A percentile compares a stretch with the other conserved stretches of the same genome.
phyloP scores from a whole-genome alignment of 1,284 basidiomycete species.

The Puccinia triticina region DNA sequence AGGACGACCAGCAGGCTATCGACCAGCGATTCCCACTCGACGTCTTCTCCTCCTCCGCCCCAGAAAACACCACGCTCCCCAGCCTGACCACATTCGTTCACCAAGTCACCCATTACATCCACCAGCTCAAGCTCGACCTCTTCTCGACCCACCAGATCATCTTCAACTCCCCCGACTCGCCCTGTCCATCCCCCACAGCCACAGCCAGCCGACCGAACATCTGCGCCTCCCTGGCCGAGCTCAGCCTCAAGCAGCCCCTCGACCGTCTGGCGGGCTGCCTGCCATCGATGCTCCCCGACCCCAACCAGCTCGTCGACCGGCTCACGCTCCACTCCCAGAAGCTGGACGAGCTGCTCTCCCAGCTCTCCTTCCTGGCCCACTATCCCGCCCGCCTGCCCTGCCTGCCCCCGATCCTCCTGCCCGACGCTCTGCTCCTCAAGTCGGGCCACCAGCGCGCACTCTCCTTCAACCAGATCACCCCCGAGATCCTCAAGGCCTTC shows the following conservation, averaged over 20 bases:
- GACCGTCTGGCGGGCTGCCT: not conserved
- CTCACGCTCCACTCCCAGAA: slow-evolving; percentile 19
- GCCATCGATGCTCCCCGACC: slow-evolving; percentile 14
- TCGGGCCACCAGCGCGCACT: not conserved
- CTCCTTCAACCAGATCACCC: not conserved
- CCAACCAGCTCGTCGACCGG: slow-evolving; percentile 20
- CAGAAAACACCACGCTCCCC: not conserved
- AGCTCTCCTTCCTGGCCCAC: slow-evolving; percentile 26
- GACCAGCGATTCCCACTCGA: not conserved
- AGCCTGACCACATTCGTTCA: slow-evolving; percentile 4
- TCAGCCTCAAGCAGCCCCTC: slow-evolving; percentile 19
- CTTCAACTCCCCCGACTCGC: not conserved
- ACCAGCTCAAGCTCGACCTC: slow-evolving; percentile 26
- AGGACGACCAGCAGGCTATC: too few species aligned
- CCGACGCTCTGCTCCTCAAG: not conserved
- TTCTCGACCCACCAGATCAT: slow-evolving; percentile 11
- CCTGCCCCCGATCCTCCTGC: not conserved
- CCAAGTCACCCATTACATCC: slow-evolving; percentile 26
- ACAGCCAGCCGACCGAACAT: not conserved
- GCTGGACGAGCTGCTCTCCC: slow-evolving; percentile 17
- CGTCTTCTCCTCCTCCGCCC: not conserved
- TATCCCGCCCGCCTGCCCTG: not conserved
- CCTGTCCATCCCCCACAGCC: not conserved
- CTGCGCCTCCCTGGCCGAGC: not conserved
- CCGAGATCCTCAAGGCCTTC: not conserved